Evolutionary conservation across 768 basidiomycete genomes (phyloP).

Genomic region (Boletus rubroflammeus): DNA sequence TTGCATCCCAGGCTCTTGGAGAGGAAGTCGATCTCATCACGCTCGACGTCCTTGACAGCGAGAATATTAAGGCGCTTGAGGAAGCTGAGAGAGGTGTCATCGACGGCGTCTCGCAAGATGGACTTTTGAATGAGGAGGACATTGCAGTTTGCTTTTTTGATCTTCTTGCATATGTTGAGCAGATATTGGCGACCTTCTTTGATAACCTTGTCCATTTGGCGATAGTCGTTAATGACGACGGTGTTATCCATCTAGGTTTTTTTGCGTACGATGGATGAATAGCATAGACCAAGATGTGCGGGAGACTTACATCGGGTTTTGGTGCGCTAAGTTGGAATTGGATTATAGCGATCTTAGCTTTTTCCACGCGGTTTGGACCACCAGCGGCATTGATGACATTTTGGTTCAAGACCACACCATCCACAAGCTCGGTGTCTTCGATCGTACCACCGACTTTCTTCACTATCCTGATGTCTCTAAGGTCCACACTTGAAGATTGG

Average conservation of each 20-base stretch:
- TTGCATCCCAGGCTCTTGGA: conserved; percentile 93
- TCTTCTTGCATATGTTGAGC: conserved; percentile 97
- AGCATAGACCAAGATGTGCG: background rate
- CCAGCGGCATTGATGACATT: conserved; percentile 87
- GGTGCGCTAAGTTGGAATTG: conserved; percentile 98
- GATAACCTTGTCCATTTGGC: conserved; percentile 99
- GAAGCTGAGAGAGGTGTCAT: conserved; percentile 95
- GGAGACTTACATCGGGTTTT: conserved; percentile 83
- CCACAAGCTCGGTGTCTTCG: conserved; percentile 95
- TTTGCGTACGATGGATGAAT: background rate
- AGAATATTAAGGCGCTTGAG: conserved; percentile 95
- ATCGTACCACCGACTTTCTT: conserved; percentile 99
- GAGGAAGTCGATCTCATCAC: conserved; percentile 97
- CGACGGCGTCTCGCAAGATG: conserved; percentile 98
- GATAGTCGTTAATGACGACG: conserved; percentile 97
- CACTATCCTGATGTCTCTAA: conserved; percentile 92
- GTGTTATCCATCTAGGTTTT: conserved; percentile 94
- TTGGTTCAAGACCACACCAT: conserved; percentile 97
- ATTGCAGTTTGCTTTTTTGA: conserved; percentile 99
- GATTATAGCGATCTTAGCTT: conserved; percentile 96
- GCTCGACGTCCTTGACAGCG: conserved; percentile 95
- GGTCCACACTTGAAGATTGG: conserved; percentile 91
- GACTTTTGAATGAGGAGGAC: conserved; percentile 99
- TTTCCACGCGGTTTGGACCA: conserved; percentile 93
- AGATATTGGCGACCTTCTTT: conserved; percentile 98